A percentile compares a stretch with the other conserved stretches of the same genome.
These are phyloP conservation scores for Aphanocladium album DNA, from an alignment of 2,329 filamentous ascomycete genomes.

Conservation along the genomic window DNA sequence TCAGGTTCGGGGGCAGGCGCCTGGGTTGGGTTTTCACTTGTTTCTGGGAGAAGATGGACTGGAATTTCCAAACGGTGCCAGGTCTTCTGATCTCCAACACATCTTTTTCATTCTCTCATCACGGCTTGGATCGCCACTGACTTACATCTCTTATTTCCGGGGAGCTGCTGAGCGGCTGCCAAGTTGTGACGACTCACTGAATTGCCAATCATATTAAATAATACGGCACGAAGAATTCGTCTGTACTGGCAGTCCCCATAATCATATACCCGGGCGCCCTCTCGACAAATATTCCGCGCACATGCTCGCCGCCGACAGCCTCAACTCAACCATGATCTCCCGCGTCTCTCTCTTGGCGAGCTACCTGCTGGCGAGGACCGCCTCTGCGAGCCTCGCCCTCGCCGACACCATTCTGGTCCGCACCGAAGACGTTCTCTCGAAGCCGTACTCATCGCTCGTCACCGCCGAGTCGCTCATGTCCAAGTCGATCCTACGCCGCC, in stretches of 20 bases:
- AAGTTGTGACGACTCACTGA: background rate
- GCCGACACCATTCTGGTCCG: slow-evolving; percentile 2
- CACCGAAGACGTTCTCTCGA: slow-evolving; percentile 7
- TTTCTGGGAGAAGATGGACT: background rate
- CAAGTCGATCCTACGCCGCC: background rate
- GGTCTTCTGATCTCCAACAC: too few relatives aligned
- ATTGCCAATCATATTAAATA: too few relatives aligned
- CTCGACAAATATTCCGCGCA: background rate
- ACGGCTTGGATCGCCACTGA: background rate
- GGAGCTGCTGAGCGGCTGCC: too few relatives aligned
- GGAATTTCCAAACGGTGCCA: too few relatives aligned
- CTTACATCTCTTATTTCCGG: background rate
- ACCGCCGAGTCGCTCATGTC: background rate
- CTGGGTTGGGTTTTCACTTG: background rate
- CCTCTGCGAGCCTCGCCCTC: background rate
- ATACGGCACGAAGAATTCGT: too few relatives aligned
- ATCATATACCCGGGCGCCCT: too few relatives aligned
- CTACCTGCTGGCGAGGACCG: slow-evolving; percentile 2
- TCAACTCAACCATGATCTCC: slow-evolving; percentile 1
- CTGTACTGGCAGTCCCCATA: too few relatives aligned
- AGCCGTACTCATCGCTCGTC: slow-evolving; percentile 9
- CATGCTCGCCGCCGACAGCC: background rate
- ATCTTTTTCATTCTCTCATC: background rate
- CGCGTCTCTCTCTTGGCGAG: background rate
- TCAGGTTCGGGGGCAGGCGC: background rate